Evolutionary conservation across 805 yeast species (phyloP).

Genomic region (Lipomyces chichibuensis): DNA sequence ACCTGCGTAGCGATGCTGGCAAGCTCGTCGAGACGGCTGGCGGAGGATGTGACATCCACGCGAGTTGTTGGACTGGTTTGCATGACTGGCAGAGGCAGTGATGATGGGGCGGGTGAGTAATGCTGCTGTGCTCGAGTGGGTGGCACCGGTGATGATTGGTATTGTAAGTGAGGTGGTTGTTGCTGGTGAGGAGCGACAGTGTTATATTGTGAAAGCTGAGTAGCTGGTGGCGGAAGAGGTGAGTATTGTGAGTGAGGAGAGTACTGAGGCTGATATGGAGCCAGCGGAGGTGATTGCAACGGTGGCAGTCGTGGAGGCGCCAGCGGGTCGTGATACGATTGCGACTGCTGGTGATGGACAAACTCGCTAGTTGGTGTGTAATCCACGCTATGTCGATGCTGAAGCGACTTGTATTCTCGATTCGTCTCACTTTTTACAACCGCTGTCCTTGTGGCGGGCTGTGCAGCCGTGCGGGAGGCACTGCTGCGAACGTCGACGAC

Average conservation of each 20-base stretch:
- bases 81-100: constrained; percentile 6
- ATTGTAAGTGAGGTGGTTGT: not conserved
- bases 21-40: constrained; percentile 20
- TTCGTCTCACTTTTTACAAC: not conserved
- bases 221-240: not conserved
- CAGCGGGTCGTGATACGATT: not conserved
- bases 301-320: not conserved
- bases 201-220: not conserved
- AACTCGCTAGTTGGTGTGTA: not conserved
- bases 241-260: not conserved
- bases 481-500: not conserved
- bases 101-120: constrained; percentile 1
- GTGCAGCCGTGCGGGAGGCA: not conserved
- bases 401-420: not conserved
- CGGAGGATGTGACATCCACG: not conserved
- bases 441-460: not conserved
- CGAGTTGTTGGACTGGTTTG: not conserved
- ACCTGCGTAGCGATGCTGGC: constrained; percentile 18
- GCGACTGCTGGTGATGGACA: not conserved
- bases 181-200: not conserved
- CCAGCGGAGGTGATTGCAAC: not conserved
- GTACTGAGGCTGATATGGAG: not conserved
- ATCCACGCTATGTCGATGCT: constrained; percentile 3
- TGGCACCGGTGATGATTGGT: not conserved
- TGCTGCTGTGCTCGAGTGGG: not conserved